Base-by-base conservation (phyloP, 139 green algal genomes). In the Deuterostichococcus epilithicus region DNA sequence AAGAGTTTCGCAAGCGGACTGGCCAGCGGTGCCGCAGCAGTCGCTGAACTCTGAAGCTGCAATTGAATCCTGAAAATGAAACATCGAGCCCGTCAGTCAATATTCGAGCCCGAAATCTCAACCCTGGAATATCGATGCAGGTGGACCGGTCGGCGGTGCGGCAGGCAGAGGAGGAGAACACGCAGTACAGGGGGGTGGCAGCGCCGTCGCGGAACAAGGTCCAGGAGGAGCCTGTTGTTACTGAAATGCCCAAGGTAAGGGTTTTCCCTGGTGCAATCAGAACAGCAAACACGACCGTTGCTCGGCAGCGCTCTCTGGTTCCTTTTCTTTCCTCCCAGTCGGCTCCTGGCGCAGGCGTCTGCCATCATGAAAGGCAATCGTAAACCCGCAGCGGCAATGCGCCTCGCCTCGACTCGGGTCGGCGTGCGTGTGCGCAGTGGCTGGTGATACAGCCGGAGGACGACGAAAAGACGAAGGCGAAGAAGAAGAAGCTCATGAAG, bases 401-500 rank as follows among this genome's bases (percentile, higher is more conserved):
- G 18, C 32, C 42, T 3, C 8, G 35, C 44, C 75, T 75, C 47
- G 2, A 5, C 47, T n/a, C n/a, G n/a, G n/a, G n/a, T n/a, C n/a
- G n/a, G n/a, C n/a, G n/a, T n/a, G n/a, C 36, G 47, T 28, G 36
- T 77, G 5, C 73, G 47, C 82, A 94, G 86, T 97, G 92, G 90
- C 83, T 95, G 73, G 84, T 89, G 70, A 91, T 97, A 52, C 92
- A 92, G 72, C 80, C 86, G 20, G 82, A 76, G 22, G 92, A 97
- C 67, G 88, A 95, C 66, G 90, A 94, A 45, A 96, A 95, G 80
- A 93, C 88, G 1, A 82, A 81, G 23, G 69, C 66, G 13, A 89
- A 88, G 38, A 97, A 97, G 76, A 92, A 88, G 75, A 95, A 95
- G 84, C 83, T 97, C 70, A 72, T 93, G 30, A 97, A 97, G 81